phyloP scores from a whole-genome alignment of 306 rosid species.

The Citrullus colocynthis region DNA sequence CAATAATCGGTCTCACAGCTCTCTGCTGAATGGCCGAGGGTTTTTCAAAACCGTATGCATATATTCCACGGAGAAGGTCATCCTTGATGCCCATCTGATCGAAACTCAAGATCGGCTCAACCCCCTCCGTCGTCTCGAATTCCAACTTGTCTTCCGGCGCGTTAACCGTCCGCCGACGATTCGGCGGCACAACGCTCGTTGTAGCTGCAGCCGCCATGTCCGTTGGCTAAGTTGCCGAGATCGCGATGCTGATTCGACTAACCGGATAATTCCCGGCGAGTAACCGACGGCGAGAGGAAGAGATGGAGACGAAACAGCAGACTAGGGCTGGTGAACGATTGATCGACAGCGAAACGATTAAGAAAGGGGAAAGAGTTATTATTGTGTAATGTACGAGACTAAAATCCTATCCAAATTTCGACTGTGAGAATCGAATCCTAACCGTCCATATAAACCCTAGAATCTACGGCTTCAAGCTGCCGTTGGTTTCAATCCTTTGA shows the following conservation, averaged over 20 bases:
- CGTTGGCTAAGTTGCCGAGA: not conserved
- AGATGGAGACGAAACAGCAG: not conserved
- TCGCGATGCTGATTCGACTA: not conserved
- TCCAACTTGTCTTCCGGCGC: conserved; percentile 57
- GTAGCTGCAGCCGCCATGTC: conserved; percentile 36
- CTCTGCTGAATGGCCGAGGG: conserved; percentile 98
- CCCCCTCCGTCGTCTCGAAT: conserved; percentile 75
- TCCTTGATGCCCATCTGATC: conserved; percentile 92
- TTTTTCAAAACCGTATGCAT: conserved; percentile 84
- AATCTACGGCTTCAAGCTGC: not conserved
- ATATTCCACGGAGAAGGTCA: conserved; percentile 80
- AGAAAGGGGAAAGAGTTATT: not conserved
- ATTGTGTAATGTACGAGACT: not conserved
- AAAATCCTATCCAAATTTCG: not conserved
- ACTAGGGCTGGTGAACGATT: not conserved
- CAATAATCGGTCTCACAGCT: conserved; percentile 81
- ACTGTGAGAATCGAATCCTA: not conserved
- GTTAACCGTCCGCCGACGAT: conserved; percentile 31
- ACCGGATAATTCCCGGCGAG: not conserved
- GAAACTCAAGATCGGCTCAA: conserved; percentile 67
- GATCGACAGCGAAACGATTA: not conserved
- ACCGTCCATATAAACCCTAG: not conserved
- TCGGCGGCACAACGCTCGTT: conserved; percentile 63
- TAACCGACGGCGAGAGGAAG: not conserved
- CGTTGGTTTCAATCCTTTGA: not conserved